phyloP scores from a whole-genome alignment of 1,284 basidiomycete genomes.

The Termitomyces sp. region DNA sequence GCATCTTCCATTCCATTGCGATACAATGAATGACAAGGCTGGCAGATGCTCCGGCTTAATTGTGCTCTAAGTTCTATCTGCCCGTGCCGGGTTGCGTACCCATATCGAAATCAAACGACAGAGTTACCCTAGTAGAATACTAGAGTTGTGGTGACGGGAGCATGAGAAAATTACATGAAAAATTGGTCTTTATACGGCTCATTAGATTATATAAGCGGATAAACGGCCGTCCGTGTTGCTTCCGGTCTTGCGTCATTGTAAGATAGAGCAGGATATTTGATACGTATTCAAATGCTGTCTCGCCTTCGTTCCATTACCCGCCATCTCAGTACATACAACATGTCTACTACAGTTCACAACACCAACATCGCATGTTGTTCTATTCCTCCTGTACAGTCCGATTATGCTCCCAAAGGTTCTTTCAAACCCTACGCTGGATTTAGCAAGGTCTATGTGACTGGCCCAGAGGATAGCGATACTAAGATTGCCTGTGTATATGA shows the following conservation, averaged over 20 bases:
- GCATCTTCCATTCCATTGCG: constrained; percentile 50
- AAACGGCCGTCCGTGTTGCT: neutral
- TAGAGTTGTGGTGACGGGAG: constrained; percentile 23
- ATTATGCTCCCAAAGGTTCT: constrained; percentile 47
- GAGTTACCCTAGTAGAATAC: constrained; percentile 31
- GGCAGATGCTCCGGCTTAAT: constrained; percentile 76
- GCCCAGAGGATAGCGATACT: constrained; percentile 39
- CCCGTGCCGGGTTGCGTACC: constrained; percentile 47
- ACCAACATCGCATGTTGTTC: constrained; percentile 57
- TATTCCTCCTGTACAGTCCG: constrained; percentile 47
- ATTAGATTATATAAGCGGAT: neutral
- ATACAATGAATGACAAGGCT: constrained; percentile 35
- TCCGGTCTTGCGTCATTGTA: neutral
- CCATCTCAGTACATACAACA: constrained; percentile 33
- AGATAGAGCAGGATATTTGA: neutral
- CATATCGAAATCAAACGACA: constrained; percentile 27
- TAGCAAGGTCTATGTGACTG: constrained; percentile 47
- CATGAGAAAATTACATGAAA: neutral
- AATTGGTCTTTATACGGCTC: neutral
- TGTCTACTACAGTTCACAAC: constrained; percentile 42
- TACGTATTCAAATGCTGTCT: constrained; percentile 27
- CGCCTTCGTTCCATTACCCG: constrained; percentile 37
- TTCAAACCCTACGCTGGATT: constrained; percentile 35
- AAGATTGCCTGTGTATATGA: constrained; percentile 59
- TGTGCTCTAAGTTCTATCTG: constrained; percentile 46